phyloP scores from a whole-genome alignment of 441 rosid genomes.

The Pelargonium fulgidum region DNA sequence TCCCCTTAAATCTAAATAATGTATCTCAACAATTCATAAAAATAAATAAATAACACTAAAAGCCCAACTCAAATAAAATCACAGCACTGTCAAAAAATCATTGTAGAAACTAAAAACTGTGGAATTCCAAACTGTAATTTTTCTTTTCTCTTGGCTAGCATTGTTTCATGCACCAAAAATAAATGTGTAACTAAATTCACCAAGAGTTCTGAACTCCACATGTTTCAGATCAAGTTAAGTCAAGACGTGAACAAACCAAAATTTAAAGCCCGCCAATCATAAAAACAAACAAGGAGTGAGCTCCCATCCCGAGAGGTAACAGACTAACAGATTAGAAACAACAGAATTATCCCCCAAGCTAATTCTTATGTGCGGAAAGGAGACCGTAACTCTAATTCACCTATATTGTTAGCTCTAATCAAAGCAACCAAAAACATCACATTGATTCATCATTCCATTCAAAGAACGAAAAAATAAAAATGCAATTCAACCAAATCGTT shows the following conservation, averaged over 20 bases:
- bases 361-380: background rate
- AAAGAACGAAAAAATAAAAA: too few species aligned
- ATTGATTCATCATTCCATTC: background rate
- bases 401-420: background rate
- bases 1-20: background rate
- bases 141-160: background rate
- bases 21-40: background rate
- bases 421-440: background rate
- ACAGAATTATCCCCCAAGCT: background rate
- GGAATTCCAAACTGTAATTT: background rate
- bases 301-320: background rate
- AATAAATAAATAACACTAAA: background rate
- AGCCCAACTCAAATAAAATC: background rate
- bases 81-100: background rate
- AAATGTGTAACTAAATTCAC: background rate
- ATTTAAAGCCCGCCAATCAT: background rate
- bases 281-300: background rate
- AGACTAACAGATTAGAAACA: background rate
- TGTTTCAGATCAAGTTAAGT: background rate
- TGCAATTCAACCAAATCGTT: conserved; percentile 6
- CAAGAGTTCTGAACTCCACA: background rate
- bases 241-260: background rate
- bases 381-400: background rate
- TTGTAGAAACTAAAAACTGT: background rate
- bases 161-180: background rate